Percentiles rank a stretch among this genome's conserved stretches.
phyloP scores from a whole-genome alignment of 148 eudicot genomes.

The Chenopodium berlandieri region DNA sequence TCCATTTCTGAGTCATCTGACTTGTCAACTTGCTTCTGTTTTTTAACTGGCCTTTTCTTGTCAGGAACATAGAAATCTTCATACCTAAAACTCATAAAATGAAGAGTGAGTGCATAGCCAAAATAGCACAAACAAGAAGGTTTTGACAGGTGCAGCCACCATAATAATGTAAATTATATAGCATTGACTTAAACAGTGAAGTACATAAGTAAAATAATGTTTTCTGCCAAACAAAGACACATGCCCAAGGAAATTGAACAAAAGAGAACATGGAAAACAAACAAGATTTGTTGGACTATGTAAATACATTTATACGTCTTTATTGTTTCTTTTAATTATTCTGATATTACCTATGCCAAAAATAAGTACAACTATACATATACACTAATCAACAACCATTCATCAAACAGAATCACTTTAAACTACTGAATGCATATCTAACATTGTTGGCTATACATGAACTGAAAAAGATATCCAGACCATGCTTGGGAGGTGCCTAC shows the following conservation, averaged over 20 bases:
- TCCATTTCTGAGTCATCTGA: constrained; percentile 47
- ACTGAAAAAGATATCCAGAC: background rate
- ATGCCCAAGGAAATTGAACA: no score
- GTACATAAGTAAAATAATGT: background rate
- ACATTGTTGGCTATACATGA: background rate
- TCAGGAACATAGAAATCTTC: constrained; percentile 67
- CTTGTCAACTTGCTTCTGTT: constrained; percentile 30
- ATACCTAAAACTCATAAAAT: constrained; percentile 41
- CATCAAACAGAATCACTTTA: background rate
- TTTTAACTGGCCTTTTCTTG: constrained; percentile 45
- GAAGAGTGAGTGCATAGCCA: constrained; percentile 3
- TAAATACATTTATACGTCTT: background rate
- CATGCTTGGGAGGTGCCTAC: background rate
- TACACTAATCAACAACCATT: background rate
- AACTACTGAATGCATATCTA: background rate
- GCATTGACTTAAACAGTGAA: background rate
- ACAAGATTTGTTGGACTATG: background rate
- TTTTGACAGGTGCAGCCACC: no score
- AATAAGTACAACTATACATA: background rate
- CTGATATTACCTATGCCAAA: background rate
- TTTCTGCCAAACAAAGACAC: background rate
- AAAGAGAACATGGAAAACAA: background rate
- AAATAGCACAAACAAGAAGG: background rate
- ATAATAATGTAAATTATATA: background rate
- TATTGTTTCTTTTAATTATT: background rate